Base-by-base conservation (phyloP, 176 grass and related monocot genomes). In the Elymus sibiricus region DNA sequence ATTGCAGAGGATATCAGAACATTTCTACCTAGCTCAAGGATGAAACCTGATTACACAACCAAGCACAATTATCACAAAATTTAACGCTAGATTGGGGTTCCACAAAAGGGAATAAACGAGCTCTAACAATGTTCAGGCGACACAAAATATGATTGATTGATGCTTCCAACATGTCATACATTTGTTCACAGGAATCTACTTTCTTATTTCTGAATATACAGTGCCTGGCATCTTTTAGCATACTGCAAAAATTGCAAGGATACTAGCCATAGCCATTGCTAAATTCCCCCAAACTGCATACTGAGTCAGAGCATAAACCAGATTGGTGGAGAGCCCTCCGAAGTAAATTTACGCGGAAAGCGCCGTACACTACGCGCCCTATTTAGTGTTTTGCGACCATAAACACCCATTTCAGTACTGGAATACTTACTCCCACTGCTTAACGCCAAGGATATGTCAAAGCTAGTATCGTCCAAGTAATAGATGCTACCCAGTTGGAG, bases 381-480 rank as follows among this genome's bases (percentile, higher is more conserved):
- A 61, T 66, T 64, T 39, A 64, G 14, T 62, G 25, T 26, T 66
- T 46, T 81, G 65, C 38, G 25, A 32, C 26, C 25, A 49, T 49
- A 56, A 8, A 27, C 37, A 22, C 80, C 80, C 32, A 82, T 40
- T 47, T 59, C 66, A 9, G 22, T 44, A 9, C 40, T 65, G 78
- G 19, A 7, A 27, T 47, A 67, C 25, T 14, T 43, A 9, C 62
- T 81, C 16, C 26, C 61, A 27, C 31, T 32, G 61, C 27, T 81
- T 26, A 83, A n/a, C 39, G 46, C 39, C 61, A 47, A 72, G 53
- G 80, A 82, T 35, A 70, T 12, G 51, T 83, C 51, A 24, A 77
- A 55, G 44, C 9, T 38, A 11, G 31, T 67, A 56, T 87, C 86
- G 17, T 87, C 70, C 59, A 82, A 38, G 47, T 75, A 87, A 55